phyloP scores from a whole-genome alignment of 441 rosid genomes.

The Pelargonium citronellum region DNA sequence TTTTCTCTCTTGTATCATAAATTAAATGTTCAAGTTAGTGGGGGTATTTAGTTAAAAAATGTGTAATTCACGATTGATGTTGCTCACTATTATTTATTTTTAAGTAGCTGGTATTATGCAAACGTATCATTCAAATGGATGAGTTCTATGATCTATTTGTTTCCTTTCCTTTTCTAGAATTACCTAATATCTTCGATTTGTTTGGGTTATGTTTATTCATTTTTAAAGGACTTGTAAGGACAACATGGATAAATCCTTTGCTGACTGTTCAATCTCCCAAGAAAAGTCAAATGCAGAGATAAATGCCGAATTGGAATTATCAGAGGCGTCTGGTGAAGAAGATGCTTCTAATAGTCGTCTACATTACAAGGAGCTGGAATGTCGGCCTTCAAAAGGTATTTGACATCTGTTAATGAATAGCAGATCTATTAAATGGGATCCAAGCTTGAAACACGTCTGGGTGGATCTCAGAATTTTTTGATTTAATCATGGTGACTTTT shows the following conservation, averaged over 20 bases:
- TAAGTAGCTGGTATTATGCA: background rate
- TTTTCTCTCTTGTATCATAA: no score
- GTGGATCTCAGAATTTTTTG: constrained; percentile 1
- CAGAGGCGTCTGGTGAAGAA: constrained; percentile 64
- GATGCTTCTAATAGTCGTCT: constrained; percentile 51
- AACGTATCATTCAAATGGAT: background rate
- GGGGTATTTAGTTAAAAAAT: no score
- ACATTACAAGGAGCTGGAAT: constrained; percentile 45
- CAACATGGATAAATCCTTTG: constrained; percentile 54
- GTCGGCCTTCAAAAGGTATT: constrained; percentile 44
- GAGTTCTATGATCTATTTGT: background rate
- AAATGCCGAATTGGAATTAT: constrained; percentile 84
- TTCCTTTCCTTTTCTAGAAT: background rate
- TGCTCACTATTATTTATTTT: background rate
- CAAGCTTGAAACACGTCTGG: constrained; percentile 18
- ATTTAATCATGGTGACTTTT: constrained; percentile 18
- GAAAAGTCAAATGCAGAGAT: constrained; percentile 93
- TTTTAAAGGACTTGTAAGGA: constrained; percentile 75
- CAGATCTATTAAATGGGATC: constrained; percentile 15
- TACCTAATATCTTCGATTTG: background rate
- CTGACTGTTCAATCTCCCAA: constrained; percentile 77
- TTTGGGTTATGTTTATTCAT: constrained; percentile 8
- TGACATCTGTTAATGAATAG: constrained; percentile 18
- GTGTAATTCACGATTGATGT: no score
- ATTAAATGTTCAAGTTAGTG: no score